Evolutionary conservation across 148 eudicot species (phyloP), one percentile per base, ranked within the genome.

Genomic region (Silene uniflora): DNA sequence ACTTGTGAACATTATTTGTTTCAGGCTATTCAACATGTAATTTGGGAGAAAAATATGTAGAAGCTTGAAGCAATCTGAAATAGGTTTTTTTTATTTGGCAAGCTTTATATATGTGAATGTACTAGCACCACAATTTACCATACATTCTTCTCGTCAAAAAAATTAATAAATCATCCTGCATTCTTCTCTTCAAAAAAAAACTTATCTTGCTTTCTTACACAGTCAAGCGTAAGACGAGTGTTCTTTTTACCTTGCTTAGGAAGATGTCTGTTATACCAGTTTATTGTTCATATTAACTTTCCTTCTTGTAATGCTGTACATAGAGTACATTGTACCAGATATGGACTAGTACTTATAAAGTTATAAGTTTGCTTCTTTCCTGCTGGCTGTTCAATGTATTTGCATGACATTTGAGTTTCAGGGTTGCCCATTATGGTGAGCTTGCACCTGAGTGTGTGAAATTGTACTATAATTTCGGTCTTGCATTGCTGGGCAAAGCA

Each of bases 401-500:
- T 0, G 35, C 47, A 27, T 62, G 62, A 18, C 7, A 39, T 11
- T n/a, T 17, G 21, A 22, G 52, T 52, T 42, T 62, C 81, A 95
- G 99, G 90, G 94, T 77, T 78, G 86, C 83, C 29, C 89, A 83
- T 77, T 84, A 78, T 82, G 99, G 97, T 24, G 97, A 95, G 78
- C 96, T 95, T 83, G 88, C 96, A 39, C 94, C 90, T 44, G 94
- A 92, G 83, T 95, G 97, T 81, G 86, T 92, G 39, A 80, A 81
- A 39, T 77, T 89, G 23, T 95, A 90, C 70, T 95, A 90, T 75
- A 89, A 88, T 79, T 95, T 87, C 71, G 98, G 99, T 8, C 84
- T 87, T 85, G 96, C 89, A n/a, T 87, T 95, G 75, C 81, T 95
- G 78, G 81, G 88, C 85, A 95, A 95, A 89, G 93, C 96, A 67